These are phyloP conservation scores for Marasmius oreades DNA, from an alignment of 1,284 basidiomycete genomes.

Conservation along the genomic window DNA sequence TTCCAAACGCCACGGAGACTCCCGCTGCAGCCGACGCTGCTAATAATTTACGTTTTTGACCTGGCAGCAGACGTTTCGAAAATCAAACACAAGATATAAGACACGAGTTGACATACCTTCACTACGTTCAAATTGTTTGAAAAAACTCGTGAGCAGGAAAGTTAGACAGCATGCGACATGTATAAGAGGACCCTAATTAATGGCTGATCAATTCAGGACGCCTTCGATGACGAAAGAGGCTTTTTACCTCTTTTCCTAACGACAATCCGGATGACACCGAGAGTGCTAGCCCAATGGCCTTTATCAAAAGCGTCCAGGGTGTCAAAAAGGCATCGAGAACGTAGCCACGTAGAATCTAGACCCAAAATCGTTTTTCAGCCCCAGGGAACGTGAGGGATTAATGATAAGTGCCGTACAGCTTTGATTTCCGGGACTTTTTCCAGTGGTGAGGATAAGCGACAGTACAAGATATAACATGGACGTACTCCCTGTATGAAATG, in stretches of 20 bases:
- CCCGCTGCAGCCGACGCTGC: slow-evolving; percentile 71
- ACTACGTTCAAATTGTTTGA: slow-evolving; percentile 54
- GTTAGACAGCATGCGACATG: slow-evolving; percentile 72
- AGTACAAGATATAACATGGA: slow-evolving; percentile 13
- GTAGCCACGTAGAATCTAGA: slow-evolving; percentile 69
- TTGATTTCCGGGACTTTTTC: slow-evolving; percentile 71
- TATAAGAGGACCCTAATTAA: slow-evolving; percentile 58
- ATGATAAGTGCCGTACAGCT: slow-evolving; percentile 41
- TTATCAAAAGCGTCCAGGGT: slow-evolving; percentile 75
- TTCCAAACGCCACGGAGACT: slow-evolving; percentile 74
- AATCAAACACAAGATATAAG: not conserved
- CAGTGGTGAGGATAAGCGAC: slow-evolving; percentile 6
- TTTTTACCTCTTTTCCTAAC: slow-evolving; percentile 64
- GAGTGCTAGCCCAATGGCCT: slow-evolving; percentile 73
- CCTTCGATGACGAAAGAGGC: not conserved
- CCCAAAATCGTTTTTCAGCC: not conserved
- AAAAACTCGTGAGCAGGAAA: slow-evolving; percentile 49
- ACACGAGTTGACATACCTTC: slow-evolving; percentile 42
- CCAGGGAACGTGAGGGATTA: not conserved
- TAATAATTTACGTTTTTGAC: slow-evolving; percentile 63
- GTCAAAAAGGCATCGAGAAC: slow-evolving; percentile 68
- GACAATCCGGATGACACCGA: slow-evolving; percentile 77
- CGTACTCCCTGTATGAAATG: slow-evolving; percentile 78
- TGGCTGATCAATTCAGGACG: not conserved
- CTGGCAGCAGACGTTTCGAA: slow-evolving; percentile 28